Percentiles rank a stretch among this genome's conserved stretches.
These are phyloP conservation scores for Trypethelium eluteriae DNA, from an alignment of 495 filamentous ascomycete genomes.

Conservation along the genomic window DNA sequence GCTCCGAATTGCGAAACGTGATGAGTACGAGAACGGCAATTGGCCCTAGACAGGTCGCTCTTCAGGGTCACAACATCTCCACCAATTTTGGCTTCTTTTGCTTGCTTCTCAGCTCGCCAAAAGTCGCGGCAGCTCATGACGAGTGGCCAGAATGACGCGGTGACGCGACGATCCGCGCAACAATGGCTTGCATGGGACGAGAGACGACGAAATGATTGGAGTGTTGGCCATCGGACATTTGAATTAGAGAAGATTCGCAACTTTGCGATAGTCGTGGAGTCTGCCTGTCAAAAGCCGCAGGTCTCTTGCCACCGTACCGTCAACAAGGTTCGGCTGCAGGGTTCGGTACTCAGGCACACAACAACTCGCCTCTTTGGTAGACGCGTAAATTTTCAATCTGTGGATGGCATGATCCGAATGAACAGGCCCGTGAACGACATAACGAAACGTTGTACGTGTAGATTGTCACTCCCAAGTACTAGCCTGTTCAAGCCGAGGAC, in stretches of 20 bases:
- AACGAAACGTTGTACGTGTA: background rate
- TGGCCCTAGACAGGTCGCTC: background rate
- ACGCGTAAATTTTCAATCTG: background rate
- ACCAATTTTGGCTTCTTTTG: background rate
- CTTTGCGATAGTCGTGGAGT: background rate
- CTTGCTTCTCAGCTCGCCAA: background rate
- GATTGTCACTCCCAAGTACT: background rate
- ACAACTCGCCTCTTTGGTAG: background rate
- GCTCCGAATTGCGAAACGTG: constrained; percentile 6
- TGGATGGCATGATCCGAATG: background rate
- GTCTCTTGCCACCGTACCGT: background rate
- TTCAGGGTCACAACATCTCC: background rate
- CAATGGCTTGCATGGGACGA: background rate
- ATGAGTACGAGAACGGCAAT: background rate
- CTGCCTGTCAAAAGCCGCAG: background rate
- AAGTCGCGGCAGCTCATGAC: background rate
- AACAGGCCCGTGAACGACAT: background rate
- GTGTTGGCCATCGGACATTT: background rate
- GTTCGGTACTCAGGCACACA: background rate
- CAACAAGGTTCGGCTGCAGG: background rate
- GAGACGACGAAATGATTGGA: background rate
- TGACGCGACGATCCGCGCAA: background rate
- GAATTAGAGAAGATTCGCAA: background rate
- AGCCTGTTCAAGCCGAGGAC: no score
- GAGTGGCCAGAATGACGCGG: background rate